Base-by-base conservation (phyloP, 164 flowering plant genomes). In the Chimonanthus salicifolius region DNA sequence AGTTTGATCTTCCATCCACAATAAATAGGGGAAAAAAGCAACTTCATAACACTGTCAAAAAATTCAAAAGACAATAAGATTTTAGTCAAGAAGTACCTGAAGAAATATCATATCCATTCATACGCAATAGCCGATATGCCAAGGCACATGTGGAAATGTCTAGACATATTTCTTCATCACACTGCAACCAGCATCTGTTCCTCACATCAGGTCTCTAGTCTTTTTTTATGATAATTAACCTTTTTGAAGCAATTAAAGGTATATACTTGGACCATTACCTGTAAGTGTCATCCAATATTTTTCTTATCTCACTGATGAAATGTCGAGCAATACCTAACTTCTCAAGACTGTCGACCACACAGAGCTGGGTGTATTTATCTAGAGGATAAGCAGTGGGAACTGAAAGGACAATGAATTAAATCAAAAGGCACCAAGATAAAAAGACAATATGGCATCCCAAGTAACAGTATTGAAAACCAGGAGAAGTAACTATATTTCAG, bases 371-470 rank as follows among this genome's bases (percentile, higher is more conserved):
- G 83, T 88, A 83, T 74, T 81, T 72, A 69, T 90, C 85, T 13
- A 85, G 69, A 50, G 98, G 98, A 80, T 91, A 85, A 75, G 84
- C 74, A 16, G 94, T 80, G 45, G 98, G 99, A 81, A 95, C 99
- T 95, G 92, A 72, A 81, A 64, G 44, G 58, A 20, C 58, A 66
- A 44, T 66, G 48, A 10, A 7, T 43, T 9, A 6, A 44, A 65
- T 65, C 45, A 9, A 18, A 66, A 45, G 2, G 6, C 15, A 43
- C 4, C 4, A 54, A 54, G 16, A 49, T 49, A 49, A 49, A 49
- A 49, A 49, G 6, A 49, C 6, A 33, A 33, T 33, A 33, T 33
- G 33, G 33, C 33, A 33, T 33, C 33, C 33, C 33, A 33, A 33
- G 33, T 1, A 33, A 33, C 33, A 33, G 33, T 33, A 33, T 33